Percentiles rank a stretch among this genome's conserved stretches.
Conservation (phyloP, 495 filamentous ascomycete species). For the Cairneyella variabilis region DNA sequence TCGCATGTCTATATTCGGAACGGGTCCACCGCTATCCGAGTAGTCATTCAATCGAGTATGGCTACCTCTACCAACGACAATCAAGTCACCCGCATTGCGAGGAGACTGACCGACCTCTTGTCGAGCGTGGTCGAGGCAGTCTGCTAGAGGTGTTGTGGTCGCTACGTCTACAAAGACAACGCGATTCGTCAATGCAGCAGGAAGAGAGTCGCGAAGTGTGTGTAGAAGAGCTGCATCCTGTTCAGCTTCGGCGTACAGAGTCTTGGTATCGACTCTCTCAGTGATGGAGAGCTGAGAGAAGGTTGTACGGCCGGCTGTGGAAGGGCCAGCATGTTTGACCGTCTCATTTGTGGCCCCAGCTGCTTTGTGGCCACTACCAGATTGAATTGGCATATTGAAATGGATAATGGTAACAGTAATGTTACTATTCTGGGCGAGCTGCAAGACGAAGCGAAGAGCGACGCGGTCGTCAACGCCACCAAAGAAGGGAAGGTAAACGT, state of each 20-base stretch:
- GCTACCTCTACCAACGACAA: conserved; percentile 64
- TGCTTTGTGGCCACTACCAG: conserved; percentile 1
- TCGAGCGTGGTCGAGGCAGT: conserved; percentile 42
- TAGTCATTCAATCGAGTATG: conserved; percentile 7
- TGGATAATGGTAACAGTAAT: conserved; percentile 70
- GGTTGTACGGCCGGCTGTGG: conserved; percentile 1
- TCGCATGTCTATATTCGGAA: conserved; percentile 43
- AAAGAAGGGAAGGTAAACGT: conserved; percentile 84
- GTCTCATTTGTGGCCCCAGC: conserved; percentile 15
- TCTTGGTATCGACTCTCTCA: conserved; percentile 28
- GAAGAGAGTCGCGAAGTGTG: conserved; percentile 57
- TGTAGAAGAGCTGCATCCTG: conserved; percentile 61
- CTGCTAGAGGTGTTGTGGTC: conserved; percentile 21
- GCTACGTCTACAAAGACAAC: conserved; percentile 51
- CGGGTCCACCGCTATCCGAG: conserved; percentile 30
- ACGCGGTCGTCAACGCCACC: conserved; percentile 82
- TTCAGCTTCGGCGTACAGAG: conserved; percentile 27
- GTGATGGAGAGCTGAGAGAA: conserved; percentile 8
- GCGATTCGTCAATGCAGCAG: conserved; percentile 50
- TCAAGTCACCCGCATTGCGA: conserved; percentile 72
- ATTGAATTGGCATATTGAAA: conserved; percentile 33
- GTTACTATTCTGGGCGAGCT: conserved; percentile 70
- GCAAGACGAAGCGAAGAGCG: conserved; percentile 75
- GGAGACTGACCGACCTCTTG: conserved; percentile 57
- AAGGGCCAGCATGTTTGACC: not conserved